Percentiles rank a stretch among this genome's conserved stretches.
These are phyloP conservation scores for Phascolomyces articulosus DNA, from an alignment of 371 early-diverging fungal species.

Conservation along the genomic window DNA sequence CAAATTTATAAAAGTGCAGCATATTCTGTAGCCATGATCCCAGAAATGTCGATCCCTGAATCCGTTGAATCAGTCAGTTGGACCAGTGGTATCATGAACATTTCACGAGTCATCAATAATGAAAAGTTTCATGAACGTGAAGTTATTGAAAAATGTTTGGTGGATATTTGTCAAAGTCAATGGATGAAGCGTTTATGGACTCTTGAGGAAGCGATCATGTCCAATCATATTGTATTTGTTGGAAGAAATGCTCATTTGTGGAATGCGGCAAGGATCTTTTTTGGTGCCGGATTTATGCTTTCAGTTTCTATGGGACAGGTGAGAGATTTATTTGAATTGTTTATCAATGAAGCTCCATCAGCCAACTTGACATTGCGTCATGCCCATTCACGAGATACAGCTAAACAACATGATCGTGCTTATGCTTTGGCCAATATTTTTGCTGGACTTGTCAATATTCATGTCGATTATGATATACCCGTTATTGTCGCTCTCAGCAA, in stretches of 20 bases:
- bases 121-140: not conserved
- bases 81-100: not conserved
- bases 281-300: not conserved
- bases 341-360: not conserved
- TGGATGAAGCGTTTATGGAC: not conserved
- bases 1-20: not conserved
- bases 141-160: not conserved
- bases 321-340: not conserved
- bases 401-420: not conserved
- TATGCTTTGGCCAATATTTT: not conserved
- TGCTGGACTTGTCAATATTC: not conserved
- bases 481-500: not conserved
- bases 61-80: not conserved
- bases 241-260: not conserved
- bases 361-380: not conserved
- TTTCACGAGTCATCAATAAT: not conserved
- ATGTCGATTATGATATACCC: not conserved
- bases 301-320: no score
- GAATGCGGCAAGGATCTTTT: not conserved
- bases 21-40: not conserved
- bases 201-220: conserved; percentile 1
- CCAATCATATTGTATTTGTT: conserved; percentile 1
- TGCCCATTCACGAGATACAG: not conserved
- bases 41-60: not conserved
- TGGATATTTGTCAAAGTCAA: not conserved